A percentile compares a stretch with the other conserved stretches of the same genome.
Conservation (phyloP, 768 basidiomycete species). For the Multifurca ochricompacta region DNA sequence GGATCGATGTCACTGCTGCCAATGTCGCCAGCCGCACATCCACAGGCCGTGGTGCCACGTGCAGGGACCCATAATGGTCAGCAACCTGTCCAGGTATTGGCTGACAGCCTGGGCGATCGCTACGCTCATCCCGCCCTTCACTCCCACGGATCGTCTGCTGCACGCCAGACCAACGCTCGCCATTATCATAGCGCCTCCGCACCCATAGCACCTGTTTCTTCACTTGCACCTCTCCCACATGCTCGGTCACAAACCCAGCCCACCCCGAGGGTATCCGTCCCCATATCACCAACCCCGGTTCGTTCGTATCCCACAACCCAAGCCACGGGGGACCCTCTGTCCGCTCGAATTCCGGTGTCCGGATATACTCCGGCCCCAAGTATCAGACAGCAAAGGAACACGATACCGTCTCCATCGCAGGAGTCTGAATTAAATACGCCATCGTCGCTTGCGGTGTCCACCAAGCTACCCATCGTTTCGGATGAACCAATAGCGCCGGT, state of each 20-base stretch:
- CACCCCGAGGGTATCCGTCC: background rate
- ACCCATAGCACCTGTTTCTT: slow-evolving; percentile 5
- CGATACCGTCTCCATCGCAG: slow-evolving; percentile 17
- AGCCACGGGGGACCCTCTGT: slow-evolving; percentile 1
- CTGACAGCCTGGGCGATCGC: background rate
- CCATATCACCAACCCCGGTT: slow-evolving; percentile 15
- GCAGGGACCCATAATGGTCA: background rate
- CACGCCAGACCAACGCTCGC: slow-evolving; percentile 16
- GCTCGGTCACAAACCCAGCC: slow-evolving; percentile 17
- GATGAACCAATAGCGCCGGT: slow-evolving; percentile 14
- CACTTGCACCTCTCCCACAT: background rate
- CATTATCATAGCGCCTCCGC: slow-evolving; percentile 16
- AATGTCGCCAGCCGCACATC: slow-evolving; percentile 12
- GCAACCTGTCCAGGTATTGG: background rate
- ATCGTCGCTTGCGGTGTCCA: slow-evolving; percentile 19
- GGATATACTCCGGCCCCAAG: slow-evolving; percentile 9
- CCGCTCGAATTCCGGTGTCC: background rate
- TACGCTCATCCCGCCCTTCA: background rate
- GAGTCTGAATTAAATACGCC: slow-evolving; percentile 21
- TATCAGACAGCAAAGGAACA: slow-evolving; percentile 6
- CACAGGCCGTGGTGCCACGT: slow-evolving; percentile 2
- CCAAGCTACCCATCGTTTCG: slow-evolving; percentile 14
- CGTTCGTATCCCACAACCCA: slow-evolving; percentile 15
- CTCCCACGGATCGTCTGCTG: background rate
- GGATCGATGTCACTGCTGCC: slow-evolving; percentile 9